Evolutionary conservation across 2,329 filamentous ascomycete species (phyloP), one percentile per base, ranked within the genome.

Genomic region (Claviceps maximensis): DNA sequence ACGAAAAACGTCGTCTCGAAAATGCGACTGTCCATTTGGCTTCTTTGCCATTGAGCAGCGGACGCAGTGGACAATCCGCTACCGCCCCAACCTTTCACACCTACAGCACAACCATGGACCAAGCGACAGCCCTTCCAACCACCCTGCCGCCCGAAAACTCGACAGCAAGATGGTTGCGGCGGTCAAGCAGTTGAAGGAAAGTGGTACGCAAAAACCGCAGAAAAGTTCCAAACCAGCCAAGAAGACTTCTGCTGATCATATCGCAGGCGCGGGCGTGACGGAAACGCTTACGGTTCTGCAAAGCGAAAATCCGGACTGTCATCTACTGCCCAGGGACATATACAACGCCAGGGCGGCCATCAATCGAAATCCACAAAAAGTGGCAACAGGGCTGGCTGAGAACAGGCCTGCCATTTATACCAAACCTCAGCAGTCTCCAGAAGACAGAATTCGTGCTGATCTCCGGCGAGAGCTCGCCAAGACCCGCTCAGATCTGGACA

Each of bases 41-140:
- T 83, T 84, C 64, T 84, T 84, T 58, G 81, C 81, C 53, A 80
- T 84, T 41, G 81, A 84, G 63, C 79, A 83, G 61, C 73, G 81
- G 55, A 83, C 79, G 0, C 79, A 84, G 58, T 84, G 81, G 81
- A 80, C 79, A 0, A 77, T 84, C 54, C 74, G 81, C 51, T 84
- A 83, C 60, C 76, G 81, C 4, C 81, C 81, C 2, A 77, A 83
- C 56, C 65, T 71, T 6, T 62, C 71, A 50, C 80, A 84, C 61
- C 67, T 83, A 42, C 66, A 72, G 53, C 81, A 84, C 64, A 84
- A 84, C 59, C 81, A 84, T 59, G 78, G 78, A 0, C 80, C 81
- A 1, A 84, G 81, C 60, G 80, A 84, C 62, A 83, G 80, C 61
- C 80, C 80, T 3, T 75, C 80, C n/a, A 71, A 83, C 54, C 81